Evolutionary conservation across 2,329 filamentous ascomycete species (phyloP).

Genomic region (Talaromyces sp.): DNA sequence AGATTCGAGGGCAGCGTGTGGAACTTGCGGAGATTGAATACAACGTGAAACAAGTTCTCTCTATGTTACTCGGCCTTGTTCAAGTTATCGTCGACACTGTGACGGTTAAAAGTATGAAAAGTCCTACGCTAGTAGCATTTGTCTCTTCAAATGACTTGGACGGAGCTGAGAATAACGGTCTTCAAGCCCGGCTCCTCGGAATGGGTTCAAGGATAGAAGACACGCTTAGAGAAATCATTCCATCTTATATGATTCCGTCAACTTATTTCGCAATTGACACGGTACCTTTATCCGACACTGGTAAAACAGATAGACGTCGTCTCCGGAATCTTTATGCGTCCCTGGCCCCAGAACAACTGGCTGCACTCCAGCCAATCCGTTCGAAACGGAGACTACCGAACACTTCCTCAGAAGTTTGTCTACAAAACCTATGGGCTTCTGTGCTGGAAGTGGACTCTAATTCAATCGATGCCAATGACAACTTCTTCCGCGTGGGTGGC

Average conservation of each 20-base stretch:
- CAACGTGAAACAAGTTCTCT: neutral
- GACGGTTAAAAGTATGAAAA: neutral
- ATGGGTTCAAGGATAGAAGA: neutral
- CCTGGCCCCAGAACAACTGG: slow-evolving; percentile 1
- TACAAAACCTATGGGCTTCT: slow-evolving; percentile 17
- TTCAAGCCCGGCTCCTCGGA: neutral
- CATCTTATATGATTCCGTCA: slow-evolving; percentile 20
- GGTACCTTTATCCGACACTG: slow-evolving; percentile 17
- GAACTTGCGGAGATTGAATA: slow-evolving; percentile 10
- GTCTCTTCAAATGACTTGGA: neutral
- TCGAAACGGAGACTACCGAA: slow-evolving; percentile 13
- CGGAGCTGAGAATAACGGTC: neutral
- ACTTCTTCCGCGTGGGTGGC: slow-evolving; percentile 28
- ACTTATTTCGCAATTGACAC: slow-evolving; percentile 16
- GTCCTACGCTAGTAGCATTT: neutral
- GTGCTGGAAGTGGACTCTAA: slow-evolving; percentile 16
- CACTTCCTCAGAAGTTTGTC: slow-evolving; percentile 15
- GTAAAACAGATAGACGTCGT: slow-evolving; percentile 19
- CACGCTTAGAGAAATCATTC: slow-evolving; percentile 12
- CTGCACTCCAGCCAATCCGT: slow-evolving; percentile 20
- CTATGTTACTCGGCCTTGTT: neutral
- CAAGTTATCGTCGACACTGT: slow-evolving; percentile 4
- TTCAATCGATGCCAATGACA: slow-evolving; percentile 18
- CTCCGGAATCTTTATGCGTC: slow-evolving; percentile 14
- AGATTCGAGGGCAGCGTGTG: slow-evolving; percentile 10